These are phyloP conservation scores for Fusarium sp. DNA, from an alignment of 2,329 filamentous ascomycete species.

Conservation along the genomic window DNA sequence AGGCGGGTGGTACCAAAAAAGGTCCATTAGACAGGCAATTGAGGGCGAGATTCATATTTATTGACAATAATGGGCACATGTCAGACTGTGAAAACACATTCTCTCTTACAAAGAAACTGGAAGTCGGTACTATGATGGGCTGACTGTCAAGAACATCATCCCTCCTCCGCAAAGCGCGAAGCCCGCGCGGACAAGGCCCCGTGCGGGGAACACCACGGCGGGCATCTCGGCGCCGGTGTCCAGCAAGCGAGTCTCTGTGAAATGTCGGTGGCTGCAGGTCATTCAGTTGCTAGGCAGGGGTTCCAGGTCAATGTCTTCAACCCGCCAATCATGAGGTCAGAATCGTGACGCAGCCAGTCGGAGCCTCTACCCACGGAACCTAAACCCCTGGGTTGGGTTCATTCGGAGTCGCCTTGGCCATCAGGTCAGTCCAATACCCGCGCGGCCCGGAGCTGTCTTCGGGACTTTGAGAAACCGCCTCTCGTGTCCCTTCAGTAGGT, in stretches of 20 bases:
- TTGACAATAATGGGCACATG: neutral
- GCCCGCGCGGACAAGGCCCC: neutral
- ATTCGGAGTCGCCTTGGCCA: neutral
- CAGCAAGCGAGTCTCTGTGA: neutral
- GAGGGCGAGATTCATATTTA: neutral
- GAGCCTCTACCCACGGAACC: neutral
- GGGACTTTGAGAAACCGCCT: neutral
- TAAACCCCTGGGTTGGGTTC: neutral
- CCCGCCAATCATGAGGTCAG: neutral
- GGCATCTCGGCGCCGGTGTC: neutral
- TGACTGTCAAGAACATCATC: neutral
- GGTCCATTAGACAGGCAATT: neutral
- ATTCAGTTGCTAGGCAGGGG: neutral
- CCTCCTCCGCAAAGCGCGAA: neutral
- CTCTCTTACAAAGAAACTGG: neutral
- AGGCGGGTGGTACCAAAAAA: neutral
- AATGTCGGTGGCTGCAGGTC: neutral
- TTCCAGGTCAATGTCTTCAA: neutral
- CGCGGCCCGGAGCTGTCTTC: neutral
- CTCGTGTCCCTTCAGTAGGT: neutral
- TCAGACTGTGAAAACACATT: fast-evolving
- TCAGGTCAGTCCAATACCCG: neutral
- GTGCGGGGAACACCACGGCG: neutral
- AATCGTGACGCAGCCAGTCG: neutral
- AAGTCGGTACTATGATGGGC: neutral